Evolutionary conservation across 2,329 filamentous ascomycete genomes (phyloP).

Genomic region (Penicillium fuscoglaucum): DNA sequence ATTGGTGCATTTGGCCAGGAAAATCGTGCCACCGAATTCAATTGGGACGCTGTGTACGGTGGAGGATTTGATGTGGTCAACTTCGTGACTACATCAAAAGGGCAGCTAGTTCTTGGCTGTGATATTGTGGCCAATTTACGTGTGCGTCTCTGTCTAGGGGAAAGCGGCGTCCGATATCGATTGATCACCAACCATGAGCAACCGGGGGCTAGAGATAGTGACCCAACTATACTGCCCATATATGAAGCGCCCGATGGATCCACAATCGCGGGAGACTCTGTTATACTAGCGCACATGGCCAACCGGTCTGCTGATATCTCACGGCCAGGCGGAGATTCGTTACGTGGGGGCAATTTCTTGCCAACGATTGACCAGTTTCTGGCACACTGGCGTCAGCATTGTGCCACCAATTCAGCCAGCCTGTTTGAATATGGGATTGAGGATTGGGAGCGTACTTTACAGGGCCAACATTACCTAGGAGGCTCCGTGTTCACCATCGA

Average conservation of each 20-base stretch:
- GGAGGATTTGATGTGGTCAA: slow-evolving; percentile 74
- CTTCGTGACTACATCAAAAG: slow-evolving; percentile 42
- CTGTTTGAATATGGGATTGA: slow-evolving; percentile 23
- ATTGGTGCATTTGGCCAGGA: slow-evolving; percentile 80
- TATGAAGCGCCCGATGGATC: slow-evolving; percentile 34
- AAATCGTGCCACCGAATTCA: slow-evolving; percentile 70
- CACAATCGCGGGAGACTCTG: slow-evolving; percentile 31
- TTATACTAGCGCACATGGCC: slow-evolving; percentile 36
- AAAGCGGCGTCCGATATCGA: slow-evolving; percentile 42
- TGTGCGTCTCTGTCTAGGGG: slow-evolving; percentile 39
- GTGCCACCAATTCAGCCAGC: neutral
- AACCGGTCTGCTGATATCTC: slow-evolving; percentile 21
- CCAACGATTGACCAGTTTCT: slow-evolving; percentile 33
- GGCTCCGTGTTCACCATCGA: slow-evolving; percentile 42
- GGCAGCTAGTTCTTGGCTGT: slow-evolving; percentile 34
- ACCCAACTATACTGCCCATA: slow-evolving; percentile 13
- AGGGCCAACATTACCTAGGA: slow-evolving; percentile 37
- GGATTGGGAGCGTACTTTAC: slow-evolving; percentile 36
- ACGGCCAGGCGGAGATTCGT: slow-evolving; percentile 29
- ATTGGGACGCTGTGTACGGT: slow-evolving; percentile 75
- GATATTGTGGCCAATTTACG: slow-evolving; percentile 40
- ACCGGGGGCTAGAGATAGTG: neutral
- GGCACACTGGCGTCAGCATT: slow-evolving; percentile 32
- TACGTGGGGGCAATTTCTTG: slow-evolving; percentile 33
- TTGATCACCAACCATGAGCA: slow-evolving; percentile 5